A percentile compares a stretch with the other conserved stretches of the same genome.
Conservation (phyloP, 768 basidiomycete genomes). For the Saitozyma sp. region DNA sequence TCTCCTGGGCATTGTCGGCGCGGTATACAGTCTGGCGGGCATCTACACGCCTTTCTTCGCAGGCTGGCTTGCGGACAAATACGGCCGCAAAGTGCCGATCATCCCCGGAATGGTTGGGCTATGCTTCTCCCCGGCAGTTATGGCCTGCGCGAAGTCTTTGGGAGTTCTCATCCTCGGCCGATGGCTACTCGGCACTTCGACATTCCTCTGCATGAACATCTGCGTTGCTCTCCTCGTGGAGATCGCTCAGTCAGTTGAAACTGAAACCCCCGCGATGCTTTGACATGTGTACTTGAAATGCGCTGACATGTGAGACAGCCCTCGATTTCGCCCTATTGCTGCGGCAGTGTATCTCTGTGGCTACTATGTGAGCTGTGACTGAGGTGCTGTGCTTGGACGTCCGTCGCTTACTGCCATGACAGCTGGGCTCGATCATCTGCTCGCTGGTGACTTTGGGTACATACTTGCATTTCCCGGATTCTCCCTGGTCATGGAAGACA, state of each 20-base stretch:
- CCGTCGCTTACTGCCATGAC: too few species aligned
- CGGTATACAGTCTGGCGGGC: constrained; percentile 11
- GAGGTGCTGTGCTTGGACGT: background rate
- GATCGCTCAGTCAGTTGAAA: too few species aligned
- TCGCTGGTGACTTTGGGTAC: background rate
- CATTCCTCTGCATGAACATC: too few species aligned
- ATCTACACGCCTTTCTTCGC: constrained; percentile 1
- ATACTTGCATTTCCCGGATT: constrained; percentile 11
- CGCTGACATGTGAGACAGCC: background rate
- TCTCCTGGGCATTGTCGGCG: constrained; percentile 22
- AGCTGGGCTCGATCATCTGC: too few species aligned
- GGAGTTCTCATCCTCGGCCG: too few species aligned
- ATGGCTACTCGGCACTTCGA: too few species aligned
- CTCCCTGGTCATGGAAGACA: constrained; percentile 62
- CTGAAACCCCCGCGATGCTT: too few species aligned
- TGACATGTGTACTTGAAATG: too few species aligned
- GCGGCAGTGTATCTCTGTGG: constrained; percentile 18
- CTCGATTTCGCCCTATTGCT: constrained; percentile 13
- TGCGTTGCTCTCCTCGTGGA: too few species aligned
- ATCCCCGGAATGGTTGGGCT: too few species aligned
- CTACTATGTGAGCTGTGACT: background rate
- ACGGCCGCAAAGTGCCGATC: constrained; percentile 6
- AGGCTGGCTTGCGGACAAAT: constrained; percentile 6
- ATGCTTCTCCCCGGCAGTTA: too few species aligned
- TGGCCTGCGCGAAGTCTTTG: too few species aligned